A percentile compares a stretch with the other conserved stretches of the same genome.
These are phyloP conservation scores for Didymella pomorum DNA, from an alignment of 2,329 filamentous ascomycete species.

Conservation along the genomic window DNA sequence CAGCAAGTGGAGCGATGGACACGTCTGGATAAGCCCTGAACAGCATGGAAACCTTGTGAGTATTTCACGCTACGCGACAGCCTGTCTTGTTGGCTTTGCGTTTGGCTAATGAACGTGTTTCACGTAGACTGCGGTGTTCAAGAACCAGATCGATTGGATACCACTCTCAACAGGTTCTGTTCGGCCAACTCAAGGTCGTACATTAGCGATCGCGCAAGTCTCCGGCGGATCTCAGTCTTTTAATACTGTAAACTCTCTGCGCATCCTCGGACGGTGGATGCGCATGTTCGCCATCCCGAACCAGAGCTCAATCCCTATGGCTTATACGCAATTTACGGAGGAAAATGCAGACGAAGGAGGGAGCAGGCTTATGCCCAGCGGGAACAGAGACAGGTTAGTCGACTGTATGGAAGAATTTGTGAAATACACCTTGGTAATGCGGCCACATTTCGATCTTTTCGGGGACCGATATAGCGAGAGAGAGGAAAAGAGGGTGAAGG, in stretches of 20 bases:
- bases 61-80: background rate
- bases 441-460: constrained; percentile 67
- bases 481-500: constrained; percentile 49
- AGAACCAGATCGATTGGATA: constrained; percentile 76
- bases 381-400: constrained; percentile 67
- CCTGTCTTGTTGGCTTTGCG: background rate
- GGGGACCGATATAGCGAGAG: constrained; percentile 70
- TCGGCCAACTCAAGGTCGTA: constrained; percentile 71
- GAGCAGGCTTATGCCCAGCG: constrained; percentile 62
- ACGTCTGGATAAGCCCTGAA: constrained; percentile 71
- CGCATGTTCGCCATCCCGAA: constrained; percentile 73
- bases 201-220: constrained; percentile 68
- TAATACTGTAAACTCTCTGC: constrained; percentile 71
- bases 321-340: constrained; percentile 68
- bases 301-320: constrained; percentile 69
- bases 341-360: constrained; percentile 54
- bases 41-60: constrained; percentile 53
- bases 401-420: constrained; percentile 76
- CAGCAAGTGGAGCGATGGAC: constrained; percentile 70
- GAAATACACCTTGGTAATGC: constrained; percentile 72
- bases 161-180: constrained; percentile 68
- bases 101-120: background rate
- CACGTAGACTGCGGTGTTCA: constrained; percentile 61
- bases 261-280: constrained; percentile 73
- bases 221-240: constrained; percentile 72